Base-by-base conservation (phyloP, 108 stramenopile species). In the Chaetoceros tenuissimus region DNA sequence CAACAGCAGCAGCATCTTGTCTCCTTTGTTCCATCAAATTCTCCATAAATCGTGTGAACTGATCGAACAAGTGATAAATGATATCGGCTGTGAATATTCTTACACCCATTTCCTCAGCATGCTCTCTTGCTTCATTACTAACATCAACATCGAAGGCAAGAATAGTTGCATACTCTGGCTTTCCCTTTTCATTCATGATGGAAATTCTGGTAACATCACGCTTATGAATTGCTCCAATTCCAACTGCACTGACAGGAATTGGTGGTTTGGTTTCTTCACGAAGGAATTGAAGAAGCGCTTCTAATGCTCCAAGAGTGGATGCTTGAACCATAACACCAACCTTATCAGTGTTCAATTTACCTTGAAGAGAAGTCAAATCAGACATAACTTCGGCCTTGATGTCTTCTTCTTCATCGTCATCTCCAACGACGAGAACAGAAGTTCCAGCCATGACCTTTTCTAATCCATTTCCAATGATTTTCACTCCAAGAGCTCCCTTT, bases 61-160 rank as follows among this genome's bases (percentile, higher is more conserved):
- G 96, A 72, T 97, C 96, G 59, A 97, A 97, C 51, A 99, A 77
- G 72, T 99, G 98, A 77, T 99, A 99, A 66, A 99, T 99, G 63
- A 99, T 99, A 60, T 99, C 98, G 21, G 98, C 98, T 3, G 96
- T 97, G 79, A 99, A 97, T 60, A 99, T 96, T 24, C 87, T 74
- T 13, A 99, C 97, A 53, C 86, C 81, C 60, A 82, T 72, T 46
- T 95, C 95, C 30, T 87, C 80, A 0, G 98, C 97, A 58, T 89
- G 76, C 49, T 91, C 92, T 21, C 90, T 62, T 2, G 98, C 98
- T 40, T 96, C 97, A 17, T 67, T 69, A 62, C 95, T 92, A 49
- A 98, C 80, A 22, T 81, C 78, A n/a, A 97, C 96, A 74, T 99
- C 98, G 55, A 99, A 99, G 26, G 96, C 96, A 13, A 99, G 75